Evolutionary conservation across 352 stramenopile species (phyloP).

Genomic region (Globisporangium paddicum): DNA sequence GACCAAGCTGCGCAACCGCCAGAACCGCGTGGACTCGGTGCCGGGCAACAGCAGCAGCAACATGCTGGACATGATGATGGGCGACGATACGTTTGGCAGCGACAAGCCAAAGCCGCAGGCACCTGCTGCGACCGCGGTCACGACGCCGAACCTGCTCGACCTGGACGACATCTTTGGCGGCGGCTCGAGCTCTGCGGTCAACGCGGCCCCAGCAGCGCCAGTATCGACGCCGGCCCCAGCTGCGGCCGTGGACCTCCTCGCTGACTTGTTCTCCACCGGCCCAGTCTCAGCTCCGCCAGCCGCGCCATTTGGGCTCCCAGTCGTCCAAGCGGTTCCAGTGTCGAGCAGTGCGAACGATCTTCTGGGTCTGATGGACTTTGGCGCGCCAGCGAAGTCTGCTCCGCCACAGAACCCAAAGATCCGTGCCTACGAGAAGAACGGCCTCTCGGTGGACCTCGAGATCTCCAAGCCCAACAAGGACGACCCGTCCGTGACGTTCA

Average conservation of each 20-base stretch:
- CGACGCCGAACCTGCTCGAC: constrained; percentile 85
- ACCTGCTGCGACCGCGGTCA: constrained; percentile 4
- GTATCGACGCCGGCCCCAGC: constrained; percentile 16
- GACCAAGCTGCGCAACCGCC: constrained; percentile 66
- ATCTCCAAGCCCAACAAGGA: constrained; percentile 92
- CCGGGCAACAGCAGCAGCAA: constrained; percentile 14
- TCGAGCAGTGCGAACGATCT: constrained; percentile 33
- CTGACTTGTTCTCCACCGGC: constrained; percentile 90
- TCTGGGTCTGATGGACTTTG: constrained; percentile 77
- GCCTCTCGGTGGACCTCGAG: constrained; percentile 89
- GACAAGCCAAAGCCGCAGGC: constrained; percentile 8
- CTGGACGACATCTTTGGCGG: constrained; percentile 95
- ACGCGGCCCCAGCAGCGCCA: constrained; percentile 18
- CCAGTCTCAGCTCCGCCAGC: constrained; percentile 20
- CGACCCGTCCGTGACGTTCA: constrained; percentile 90
- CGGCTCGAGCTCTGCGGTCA: constrained; percentile 19
- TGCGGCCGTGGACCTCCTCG: constrained; percentile 88
- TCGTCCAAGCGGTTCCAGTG: constrained; percentile 13
- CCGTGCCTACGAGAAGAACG: constrained; percentile 95
- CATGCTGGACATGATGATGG: constrained; percentile 64
- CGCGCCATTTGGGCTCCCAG: constrained; percentile 17
- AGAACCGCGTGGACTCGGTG: constrained; percentile 39
- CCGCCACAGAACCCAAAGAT: constrained; percentile 49
- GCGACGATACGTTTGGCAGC: constrained; percentile 27
- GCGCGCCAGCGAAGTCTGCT: constrained; percentile 24